Percentiles rank a stretch among this genome's conserved stretches.
Conservation (phyloP, 228 moss, liverwort and hornwort species). For the Sphagnum magellanicum region DNA sequence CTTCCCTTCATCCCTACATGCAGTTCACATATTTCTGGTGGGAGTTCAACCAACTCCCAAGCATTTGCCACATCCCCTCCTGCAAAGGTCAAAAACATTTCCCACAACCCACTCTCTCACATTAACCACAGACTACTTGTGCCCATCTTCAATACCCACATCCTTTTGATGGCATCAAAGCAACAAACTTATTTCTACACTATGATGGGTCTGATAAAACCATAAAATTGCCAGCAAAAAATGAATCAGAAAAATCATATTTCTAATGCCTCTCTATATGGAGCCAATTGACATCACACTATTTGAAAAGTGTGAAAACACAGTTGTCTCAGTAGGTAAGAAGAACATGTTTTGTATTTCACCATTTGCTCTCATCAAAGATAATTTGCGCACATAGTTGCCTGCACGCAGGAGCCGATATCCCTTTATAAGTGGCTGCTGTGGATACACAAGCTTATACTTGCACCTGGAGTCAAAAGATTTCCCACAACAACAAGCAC, state of each 20-base stretch:
- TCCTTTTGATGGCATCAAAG: neutral
- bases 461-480: slow-evolving; percentile 30
- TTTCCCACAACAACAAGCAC: neutral
- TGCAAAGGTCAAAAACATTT: slow-evolving; percentile 4
- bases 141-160: neutral
- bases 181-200: neutral
- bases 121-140: neutral
- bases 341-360: neutral
- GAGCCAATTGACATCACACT: too few relatives aligned
- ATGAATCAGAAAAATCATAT: too few relatives aligned
- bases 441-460: slow-evolving; percentile 28
- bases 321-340: too few relatives aligned
- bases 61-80: slow-evolving; percentile 26
- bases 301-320: too few relatives aligned
- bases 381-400: slow-evolving; percentile 51
- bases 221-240: too few relatives aligned
- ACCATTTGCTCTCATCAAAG: slow-evolving; percentile 34
- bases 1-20: slow-evolving; percentile 55
- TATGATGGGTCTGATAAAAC: too few relatives aligned
- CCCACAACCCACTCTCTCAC: neutral
- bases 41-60: slow-evolving; percentile 50
- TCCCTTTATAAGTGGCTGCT: slow-evolving; percentile 55
- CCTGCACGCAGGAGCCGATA: slow-evolving; percentile 51
- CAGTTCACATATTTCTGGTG: slow-evolving; percentile 67
- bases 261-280: too few relatives aligned